Evolutionary conservation across 164 flowering plant genomes (phyloP), one percentile per base, ranked within the genome.

Genomic region (Aristolochia contorta): DNA sequence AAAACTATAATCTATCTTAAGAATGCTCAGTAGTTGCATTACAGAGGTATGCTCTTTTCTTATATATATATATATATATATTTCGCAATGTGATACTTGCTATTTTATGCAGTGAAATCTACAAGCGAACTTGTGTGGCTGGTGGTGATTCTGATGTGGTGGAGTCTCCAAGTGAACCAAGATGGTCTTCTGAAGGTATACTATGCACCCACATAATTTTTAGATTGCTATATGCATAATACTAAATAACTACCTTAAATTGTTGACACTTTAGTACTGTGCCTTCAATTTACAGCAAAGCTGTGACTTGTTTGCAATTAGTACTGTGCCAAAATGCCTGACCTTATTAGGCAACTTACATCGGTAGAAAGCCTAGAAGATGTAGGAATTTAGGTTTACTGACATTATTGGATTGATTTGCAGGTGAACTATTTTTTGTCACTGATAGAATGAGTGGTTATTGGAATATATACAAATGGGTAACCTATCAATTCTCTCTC

Each of bases 401-500:
- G 43, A 37, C 43, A 8, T 37, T 8, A 8, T 3, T 7, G 7
- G 43, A 37, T 37, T 37, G 43, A 37, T 37, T 37, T 78, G 77
- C 95, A 93, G 99, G 97, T 47, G 95, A 88, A 63, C 80, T 90
- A 18, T 86, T 78, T 69, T 84, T 93, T 63, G 65, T 93, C 45
- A 90, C 88, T 41, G 99, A 93, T 65, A 80, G 95, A 62, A 68
- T 75, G 53, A 81, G 47, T 77, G 99, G 99, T 50, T 90, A 81
- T 65, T 93, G 97, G 97, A 93, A 93, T 75, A 68, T 93, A 47
- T 74, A 85, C 67, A 93, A 80, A 82, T 93, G 99, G 99, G 97
- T 90, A 78, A 70, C 9, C 66, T 32, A 20, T 59, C 23, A 47
- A 3, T 10, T 59, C 18, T 48, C 62, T 32, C 6, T 54, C 27